Percentiles rank a stretch among this genome's conserved stretches.
phyloP scores from a whole-genome alignment of 2,329 filamentous ascomycete species.

The Aspergillus candidus region DNA sequence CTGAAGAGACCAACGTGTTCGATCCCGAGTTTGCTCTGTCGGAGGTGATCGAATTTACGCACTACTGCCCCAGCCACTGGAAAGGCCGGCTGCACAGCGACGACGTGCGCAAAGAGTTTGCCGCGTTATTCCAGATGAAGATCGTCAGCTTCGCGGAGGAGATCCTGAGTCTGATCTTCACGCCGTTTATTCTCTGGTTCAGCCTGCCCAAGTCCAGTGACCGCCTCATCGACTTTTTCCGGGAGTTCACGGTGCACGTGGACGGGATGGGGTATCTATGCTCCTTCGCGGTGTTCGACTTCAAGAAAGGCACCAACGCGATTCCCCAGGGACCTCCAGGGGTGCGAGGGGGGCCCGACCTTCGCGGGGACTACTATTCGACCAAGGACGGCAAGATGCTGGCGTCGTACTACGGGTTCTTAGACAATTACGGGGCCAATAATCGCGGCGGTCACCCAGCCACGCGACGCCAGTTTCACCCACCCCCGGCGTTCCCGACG shows the following conservation, averaged over 20 bases:
- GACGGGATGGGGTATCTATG: slow-evolving; percentile 94
- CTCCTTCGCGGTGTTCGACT: slow-evolving; percentile 95
- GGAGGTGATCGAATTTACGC: slow-evolving; percentile 86
- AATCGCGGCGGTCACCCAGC: slow-evolving; percentile 54
- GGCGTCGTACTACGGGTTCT: slow-evolving; percentile 90
- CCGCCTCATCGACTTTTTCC: slow-evolving; percentile 93
- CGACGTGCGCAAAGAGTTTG: slow-evolving; percentile 86
- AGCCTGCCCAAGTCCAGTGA: slow-evolving; percentile 84
- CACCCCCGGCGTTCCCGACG: slow-evolving; percentile 68
- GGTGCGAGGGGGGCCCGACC: slow-evolving; percentile 47
- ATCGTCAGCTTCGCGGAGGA: slow-evolving; percentile 89
- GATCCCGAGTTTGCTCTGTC: slow-evolving; percentile 85
- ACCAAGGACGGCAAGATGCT: slow-evolving; percentile 98
- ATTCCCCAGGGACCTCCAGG: slow-evolving; percentile 37
- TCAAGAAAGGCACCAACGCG: slow-evolving; percentile 70
- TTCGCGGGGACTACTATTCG: slow-evolving; percentile 86
- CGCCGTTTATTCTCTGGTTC: slow-evolving; percentile 80
- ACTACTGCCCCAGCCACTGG: slow-evolving; percentile 88
- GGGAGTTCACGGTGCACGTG: slow-evolving; percentile 94
- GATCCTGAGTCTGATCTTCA: slow-evolving; percentile 84
- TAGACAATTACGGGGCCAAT: slow-evolving; percentile 82
- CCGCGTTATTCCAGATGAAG: slow-evolving; percentile 85
- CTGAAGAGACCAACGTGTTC: slow-evolving; percentile 82
- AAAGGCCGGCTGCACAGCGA: slow-evolving; percentile 83
- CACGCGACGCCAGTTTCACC: slow-evolving; percentile 57